Base-by-base conservation (phyloP, 2,329 filamentous ascomycete genomes). In the Alternaria infectoria region DNA sequence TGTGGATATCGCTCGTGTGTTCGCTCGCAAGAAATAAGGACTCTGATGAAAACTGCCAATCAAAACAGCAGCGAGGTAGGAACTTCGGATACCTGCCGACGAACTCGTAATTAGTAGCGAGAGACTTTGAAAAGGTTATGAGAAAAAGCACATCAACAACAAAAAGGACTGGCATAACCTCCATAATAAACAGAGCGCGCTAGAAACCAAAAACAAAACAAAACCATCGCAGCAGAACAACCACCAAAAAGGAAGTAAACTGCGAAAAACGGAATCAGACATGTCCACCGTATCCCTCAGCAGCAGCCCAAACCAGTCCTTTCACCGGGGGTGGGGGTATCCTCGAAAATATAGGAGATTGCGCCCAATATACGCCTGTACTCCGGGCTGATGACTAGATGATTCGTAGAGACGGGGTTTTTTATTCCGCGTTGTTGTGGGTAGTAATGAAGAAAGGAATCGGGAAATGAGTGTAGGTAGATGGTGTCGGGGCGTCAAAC, bases 401-500 rank as follows among this genome's bases (percentile, higher is more conserved):
- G 28, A 51, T 57, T 58, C 60, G 55, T 62, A 49, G 54, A 54
- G n/a, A 52, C 36, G 26, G 51, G 15, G 12, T 40, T 26, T 46
- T 47, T n/a, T 46, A 26, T 59, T 36, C 17, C 43, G 43, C 19
- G 45, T 47, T 25, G 45, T 25, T 6, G 23, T 47, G 45, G 19
- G 65, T 67, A 54, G 65, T 67, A 52, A 57, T 61, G 59, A 67
- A 51, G 49, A 51, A 30, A 19, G n/a, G n/a, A 19, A 28, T 59
- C 64, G 59, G 57, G 54, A 59, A 28, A 28, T 45, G 65, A 67
- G 69, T 66, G 23, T 46, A 21, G 44, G 44, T 46, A 46, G 19
- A 23, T 46, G 19, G 21, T 46, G 19, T 19, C 8, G 15, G 60
- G 66, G 70, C 62, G 66, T 74, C 61, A 72, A 70, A 75, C 64